Evolutionary conservation across 176 grass and related monocot species (phyloP), one percentile per base, ranked within the genome.

Genomic region (Guadua angustifolia): DNA sequence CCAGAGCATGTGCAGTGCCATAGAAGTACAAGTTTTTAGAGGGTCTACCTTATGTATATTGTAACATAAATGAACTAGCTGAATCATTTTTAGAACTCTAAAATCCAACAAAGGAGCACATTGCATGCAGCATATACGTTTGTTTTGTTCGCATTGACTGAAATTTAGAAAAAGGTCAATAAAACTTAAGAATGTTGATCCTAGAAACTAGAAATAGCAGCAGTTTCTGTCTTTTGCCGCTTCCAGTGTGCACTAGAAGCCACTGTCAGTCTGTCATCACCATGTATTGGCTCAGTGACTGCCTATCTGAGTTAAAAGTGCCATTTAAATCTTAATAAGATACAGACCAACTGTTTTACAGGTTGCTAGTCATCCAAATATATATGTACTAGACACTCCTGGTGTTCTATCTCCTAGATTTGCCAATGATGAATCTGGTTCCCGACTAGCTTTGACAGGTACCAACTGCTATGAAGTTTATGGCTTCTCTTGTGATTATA

Each of bases 341-440:
- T 55, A 70, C 50, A 57, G 11, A 7, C 25, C 74, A 79, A 24
- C 32, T 73, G 3, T 47, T 81, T 84, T 84, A 50, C 88, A 94
- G 94, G 88, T 97, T 65, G 89, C 84, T 61, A 94, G 87, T 44
- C 94, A 90, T 92, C 91, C 91, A 2, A 97, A 93, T 85, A 92
- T 94, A 75, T 97, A 92, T 69, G 75, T 92, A 72, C 81, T 97
- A 83, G 91, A 92, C 45, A 90, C 89, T 21, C 94, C 89, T 19
- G 94, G 91, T 74, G 51, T 97, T 83, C 79, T 92, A 45, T 86
- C 78, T 42, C 87, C 79, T 40, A 84, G 47, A 78, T 77, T 92
- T 79, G 43, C 32, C 19, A 18, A 83, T 73, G 85, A 82, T 71
- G 87, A 88, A 47, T 88, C 18, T 25, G 79, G 79, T 32, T 71